These are phyloP conservation scores for Chrysopogon serrulatus DNA, from an alignment of 176 grass and related monocot genomes.

Conservation along the genomic window DNA sequence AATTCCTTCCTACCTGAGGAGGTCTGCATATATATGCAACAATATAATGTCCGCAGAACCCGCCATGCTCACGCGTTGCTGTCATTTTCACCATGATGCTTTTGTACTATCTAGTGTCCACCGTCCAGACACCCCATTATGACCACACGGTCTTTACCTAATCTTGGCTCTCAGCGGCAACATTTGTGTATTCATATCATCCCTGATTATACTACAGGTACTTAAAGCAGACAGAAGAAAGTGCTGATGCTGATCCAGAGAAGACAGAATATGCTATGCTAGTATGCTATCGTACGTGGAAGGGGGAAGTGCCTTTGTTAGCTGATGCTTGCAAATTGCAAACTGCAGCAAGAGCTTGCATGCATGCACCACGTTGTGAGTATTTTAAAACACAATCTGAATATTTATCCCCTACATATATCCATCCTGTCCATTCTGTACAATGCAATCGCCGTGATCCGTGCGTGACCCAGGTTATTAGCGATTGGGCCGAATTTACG, in stretches of 20 bases:
- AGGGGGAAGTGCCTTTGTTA: background rate
- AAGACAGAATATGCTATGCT: background rate
- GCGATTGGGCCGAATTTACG: background rate
- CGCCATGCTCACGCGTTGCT: background rate
- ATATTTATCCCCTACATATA: background rate
- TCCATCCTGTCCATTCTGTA: background rate
- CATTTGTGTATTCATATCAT: background rate
- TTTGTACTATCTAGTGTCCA: background rate
- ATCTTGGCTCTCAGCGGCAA: background rate
- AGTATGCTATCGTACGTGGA: background rate
- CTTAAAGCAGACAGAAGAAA: background rate
- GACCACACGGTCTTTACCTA: background rate
- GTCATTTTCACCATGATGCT: background rate
- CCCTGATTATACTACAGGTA: background rate
- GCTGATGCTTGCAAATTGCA: background rate
- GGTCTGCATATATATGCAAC: background rate
- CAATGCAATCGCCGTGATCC: background rate
- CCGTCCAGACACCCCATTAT: background rate
- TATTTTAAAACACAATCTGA: background rate
- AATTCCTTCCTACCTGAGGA: background rate
- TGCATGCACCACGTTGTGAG: background rate
- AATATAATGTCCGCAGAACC: background rate
- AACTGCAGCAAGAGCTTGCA: background rate
- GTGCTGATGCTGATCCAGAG: background rate
- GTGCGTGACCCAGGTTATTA: background rate